These are phyloP conservation scores for Gonapodya sp. DNA, from an alignment of 192 early-diverging fungal genomes.

Conservation along the genomic window DNA sequence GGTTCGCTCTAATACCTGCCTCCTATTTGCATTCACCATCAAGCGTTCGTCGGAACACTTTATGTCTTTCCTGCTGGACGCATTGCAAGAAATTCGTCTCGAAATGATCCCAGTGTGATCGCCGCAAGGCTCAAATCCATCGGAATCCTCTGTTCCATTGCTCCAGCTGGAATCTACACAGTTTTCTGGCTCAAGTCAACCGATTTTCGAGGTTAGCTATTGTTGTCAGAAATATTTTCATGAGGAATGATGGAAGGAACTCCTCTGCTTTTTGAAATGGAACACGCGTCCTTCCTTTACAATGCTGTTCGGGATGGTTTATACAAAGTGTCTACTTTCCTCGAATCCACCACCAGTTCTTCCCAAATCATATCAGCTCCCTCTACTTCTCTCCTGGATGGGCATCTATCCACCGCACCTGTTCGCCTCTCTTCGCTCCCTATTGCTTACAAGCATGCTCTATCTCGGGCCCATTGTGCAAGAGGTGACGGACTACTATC, in stretches of 20 bases:
- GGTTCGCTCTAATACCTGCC: background rate
- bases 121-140: conserved; percentile 36
- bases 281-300: too few species aligned
- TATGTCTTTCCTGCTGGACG: conserved; percentile 30
- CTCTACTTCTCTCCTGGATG: conserved; percentile 13
- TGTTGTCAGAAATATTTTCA: background rate
- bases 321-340: too few species aligned
- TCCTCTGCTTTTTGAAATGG: background rate
- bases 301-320: too few species aligned
- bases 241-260: background rate
- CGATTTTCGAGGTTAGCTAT: background rate
- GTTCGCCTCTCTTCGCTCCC: conserved; percentile 18
- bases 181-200: conserved; percentile 15
- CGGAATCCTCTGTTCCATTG: conserved; percentile 25
- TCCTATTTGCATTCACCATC: background rate
- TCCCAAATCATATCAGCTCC: conserved; percentile 25
- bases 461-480: conserved; percentile 48
- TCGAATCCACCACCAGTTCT: too few species aligned
- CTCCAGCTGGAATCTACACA: conserved; percentile 21
- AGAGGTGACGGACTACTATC: conserved; percentile 24
- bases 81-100: conserved; percentile 13
- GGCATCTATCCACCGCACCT: conserved; percentile 13
- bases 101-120: conserved; percentile 48
- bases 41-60: conserved; percentile 42
- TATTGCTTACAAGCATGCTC: conserved; percentile 31